These are phyloP conservation scores for Colletotrichum paranaense DNA, from an alignment of 2,329 filamentous ascomycete genomes.

Conservation along the genomic window DNA sequence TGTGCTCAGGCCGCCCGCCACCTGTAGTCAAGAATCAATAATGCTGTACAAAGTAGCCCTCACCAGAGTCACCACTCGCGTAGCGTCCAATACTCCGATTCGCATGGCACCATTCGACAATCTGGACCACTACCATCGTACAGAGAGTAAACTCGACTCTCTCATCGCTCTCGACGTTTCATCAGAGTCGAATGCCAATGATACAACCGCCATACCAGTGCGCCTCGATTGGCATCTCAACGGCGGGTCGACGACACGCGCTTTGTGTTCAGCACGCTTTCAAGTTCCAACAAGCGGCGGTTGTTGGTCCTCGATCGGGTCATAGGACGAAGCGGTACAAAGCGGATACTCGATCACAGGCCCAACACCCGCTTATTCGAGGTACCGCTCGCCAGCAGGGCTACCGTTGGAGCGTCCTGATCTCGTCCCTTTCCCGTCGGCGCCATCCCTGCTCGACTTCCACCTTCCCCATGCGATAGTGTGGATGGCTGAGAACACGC, in stretches of 20 bases:
- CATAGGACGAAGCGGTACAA: neutral
- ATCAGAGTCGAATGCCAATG: neutral
- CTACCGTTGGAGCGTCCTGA: neutral
- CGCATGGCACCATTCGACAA: neutral
- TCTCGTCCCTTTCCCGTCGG: slow-evolving; percentile 16
- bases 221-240: neutral
- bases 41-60: neutral
- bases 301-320: neutral
- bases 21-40: slow-evolving; percentile 13
- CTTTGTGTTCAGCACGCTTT: neutral
- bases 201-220: neutral
- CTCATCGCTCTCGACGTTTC: neutral
- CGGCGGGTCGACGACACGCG: neutral
- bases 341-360: neutral
- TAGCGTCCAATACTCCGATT: neutral
- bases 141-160: neutral
- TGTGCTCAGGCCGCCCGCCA: slow-evolving; percentile 4
- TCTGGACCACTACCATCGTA: neutral
- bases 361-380: neutral
- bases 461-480: slow-evolving; percentile 18
- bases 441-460: slow-evolving; percentile 20
- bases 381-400: slow-evolving; percentile 13
- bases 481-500: slow-evolving; percentile 17
- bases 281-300: neutral
- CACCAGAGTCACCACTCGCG: neutral